These are phyloP conservation scores for Xylaria sp. DNA, from an alignment of 2,329 filamentous ascomycete genomes.

Conservation along the genomic window DNA sequence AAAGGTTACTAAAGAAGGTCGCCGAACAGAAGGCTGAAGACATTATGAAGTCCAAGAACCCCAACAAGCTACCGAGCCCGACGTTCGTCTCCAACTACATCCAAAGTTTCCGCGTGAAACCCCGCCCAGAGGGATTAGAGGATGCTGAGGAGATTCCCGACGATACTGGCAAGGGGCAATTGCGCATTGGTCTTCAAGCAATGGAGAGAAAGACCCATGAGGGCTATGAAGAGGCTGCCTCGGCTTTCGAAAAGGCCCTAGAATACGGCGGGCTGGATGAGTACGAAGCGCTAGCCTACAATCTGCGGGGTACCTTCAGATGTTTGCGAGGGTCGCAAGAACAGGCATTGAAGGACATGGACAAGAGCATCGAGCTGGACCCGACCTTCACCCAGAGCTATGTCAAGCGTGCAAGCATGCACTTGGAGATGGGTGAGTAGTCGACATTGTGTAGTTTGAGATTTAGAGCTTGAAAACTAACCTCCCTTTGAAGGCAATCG, in stretches of 20 bases:
- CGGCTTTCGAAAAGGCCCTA: conserved; percentile 84
- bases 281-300: conserved; percentile 89
- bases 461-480: conserved; percentile 10
- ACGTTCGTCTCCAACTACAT: conserved; percentile 99
- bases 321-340: conserved; percentile 89
- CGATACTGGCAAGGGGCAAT: conserved; percentile 79
- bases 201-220: conserved; percentile 87
- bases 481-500: conserved; percentile 63
- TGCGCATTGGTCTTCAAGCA: conserved; percentile 80
- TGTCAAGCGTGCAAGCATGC: conserved; percentile 98
- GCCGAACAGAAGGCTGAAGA: conserved; percentile 91
- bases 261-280: conserved; percentile 79
- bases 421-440: conserved; percentile 80
- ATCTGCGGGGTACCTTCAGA: conserved; percentile 94
- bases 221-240: conserved; percentile 85
- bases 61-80: conserved; percentile 86
- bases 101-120: conserved; percentile 90
- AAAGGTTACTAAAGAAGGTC: conserved; percentile 93
- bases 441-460: neutral
- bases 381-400: conserved; percentile 91
- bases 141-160: conserved; percentile 77
- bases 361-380: conserved; percentile 90
- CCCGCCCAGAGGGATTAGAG: conserved; percentile 78
- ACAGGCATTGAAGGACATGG: conserved; percentile 80
- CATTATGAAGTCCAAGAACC: conserved; percentile 81